phyloP scores from a whole-genome alignment of 2,329 filamentous ascomycete genomes.

The Aureobasidium zeae region DNA sequence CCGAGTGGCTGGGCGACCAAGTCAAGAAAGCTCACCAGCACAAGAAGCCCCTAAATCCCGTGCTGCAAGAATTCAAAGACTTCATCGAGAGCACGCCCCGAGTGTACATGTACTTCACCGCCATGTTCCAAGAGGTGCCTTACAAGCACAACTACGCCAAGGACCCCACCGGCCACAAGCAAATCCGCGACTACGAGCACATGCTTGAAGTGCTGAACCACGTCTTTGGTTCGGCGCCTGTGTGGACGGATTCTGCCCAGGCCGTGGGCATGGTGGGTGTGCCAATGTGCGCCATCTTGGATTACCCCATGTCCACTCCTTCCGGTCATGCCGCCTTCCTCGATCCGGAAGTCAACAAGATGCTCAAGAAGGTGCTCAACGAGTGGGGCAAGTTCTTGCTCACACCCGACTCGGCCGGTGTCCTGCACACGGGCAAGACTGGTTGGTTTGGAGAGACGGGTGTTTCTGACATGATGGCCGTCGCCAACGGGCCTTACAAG shows the following conservation, averaged over 20 bases:
- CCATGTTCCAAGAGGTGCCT: slow-evolving; percentile 58
- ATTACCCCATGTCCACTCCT: slow-evolving; percentile 51
- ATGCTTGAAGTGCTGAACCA: slow-evolving; percentile 60
- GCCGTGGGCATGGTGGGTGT: slow-evolving; percentile 16
- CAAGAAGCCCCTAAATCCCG: slow-evolving; percentile 46
- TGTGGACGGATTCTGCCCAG: slow-evolving; percentile 32
- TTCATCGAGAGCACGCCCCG: slow-evolving; percentile 56
- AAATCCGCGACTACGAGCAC: slow-evolving; percentile 57
- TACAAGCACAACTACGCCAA: slow-evolving; percentile 48
- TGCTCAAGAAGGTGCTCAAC: slow-evolving; percentile 44
- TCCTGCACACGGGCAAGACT: slow-evolving; percentile 28
- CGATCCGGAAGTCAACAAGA: slow-evolving; percentile 42
- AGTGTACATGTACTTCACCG: slow-evolving; percentile 56
- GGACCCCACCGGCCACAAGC: slow-evolving; percentile 53
- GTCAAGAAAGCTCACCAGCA: slow-evolving; percentile 48
- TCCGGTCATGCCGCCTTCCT: slow-evolving; percentile 48
- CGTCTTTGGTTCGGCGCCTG: slow-evolving; percentile 31
- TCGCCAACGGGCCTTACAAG: slow-evolving; percentile 25
- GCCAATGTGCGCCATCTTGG: slow-evolving; percentile 44
- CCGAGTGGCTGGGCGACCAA: slow-evolving; percentile 51
- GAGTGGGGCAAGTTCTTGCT: slow-evolving; percentile 36
- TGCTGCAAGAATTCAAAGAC: slow-evolving; percentile 54
- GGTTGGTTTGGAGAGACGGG: slow-evolving; percentile 36
- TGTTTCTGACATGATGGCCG: slow-evolving; percentile 29
- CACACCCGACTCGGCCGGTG: slow-evolving; percentile 30